phyloP scores from a whole-genome alignment of 139 green algal genomes.

The Mesotaenium endlicherianum region DNA sequence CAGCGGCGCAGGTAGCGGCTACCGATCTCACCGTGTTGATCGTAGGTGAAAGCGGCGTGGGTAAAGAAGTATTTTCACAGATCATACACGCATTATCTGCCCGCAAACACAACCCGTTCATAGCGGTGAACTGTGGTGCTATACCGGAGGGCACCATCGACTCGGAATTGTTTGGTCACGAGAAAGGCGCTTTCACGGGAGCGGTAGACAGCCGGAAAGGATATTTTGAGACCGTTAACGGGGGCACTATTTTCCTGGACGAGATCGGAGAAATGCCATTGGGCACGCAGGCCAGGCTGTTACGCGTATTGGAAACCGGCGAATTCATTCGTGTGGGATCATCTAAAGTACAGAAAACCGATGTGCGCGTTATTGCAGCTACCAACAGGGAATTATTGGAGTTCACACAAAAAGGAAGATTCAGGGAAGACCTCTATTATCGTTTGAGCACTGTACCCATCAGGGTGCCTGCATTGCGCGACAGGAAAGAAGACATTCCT shows the following conservation, averaged over 20 bases:
- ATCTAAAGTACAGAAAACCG: not conserved
- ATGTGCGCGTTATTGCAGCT: not conserved
- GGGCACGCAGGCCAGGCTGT: not conserved
- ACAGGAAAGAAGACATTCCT: not conserved
- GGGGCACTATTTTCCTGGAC: not conserved
- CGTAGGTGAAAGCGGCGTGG: not conserved
- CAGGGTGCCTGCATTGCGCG: not conserved
- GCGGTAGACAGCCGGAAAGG: not conserved
- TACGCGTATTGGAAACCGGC: not conserved
- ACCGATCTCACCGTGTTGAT: not conserved
- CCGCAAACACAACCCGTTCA: not conserved
- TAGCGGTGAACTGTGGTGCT: not conserved
- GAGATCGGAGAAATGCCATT: not conserved
- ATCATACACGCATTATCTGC: not conserved
- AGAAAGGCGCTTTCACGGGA: constrained; percentile 1
- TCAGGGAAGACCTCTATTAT: not conserved
- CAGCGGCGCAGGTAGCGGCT: too few relatives aligned
- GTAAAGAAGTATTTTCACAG: not conserved
- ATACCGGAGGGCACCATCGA: not conserved
- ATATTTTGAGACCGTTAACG: not conserved
- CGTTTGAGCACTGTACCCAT: not conserved
- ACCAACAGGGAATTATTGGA: not conserved
- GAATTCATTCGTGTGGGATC: not conserved
- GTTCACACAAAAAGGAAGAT: not conserved
- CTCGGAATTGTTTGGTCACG: constrained; percentile 8